These are phyloP conservation scores for Fusarium sp. DNA, from an alignment of 2,329 filamentous ascomycete genomes.

Conservation along the genomic window DNA sequence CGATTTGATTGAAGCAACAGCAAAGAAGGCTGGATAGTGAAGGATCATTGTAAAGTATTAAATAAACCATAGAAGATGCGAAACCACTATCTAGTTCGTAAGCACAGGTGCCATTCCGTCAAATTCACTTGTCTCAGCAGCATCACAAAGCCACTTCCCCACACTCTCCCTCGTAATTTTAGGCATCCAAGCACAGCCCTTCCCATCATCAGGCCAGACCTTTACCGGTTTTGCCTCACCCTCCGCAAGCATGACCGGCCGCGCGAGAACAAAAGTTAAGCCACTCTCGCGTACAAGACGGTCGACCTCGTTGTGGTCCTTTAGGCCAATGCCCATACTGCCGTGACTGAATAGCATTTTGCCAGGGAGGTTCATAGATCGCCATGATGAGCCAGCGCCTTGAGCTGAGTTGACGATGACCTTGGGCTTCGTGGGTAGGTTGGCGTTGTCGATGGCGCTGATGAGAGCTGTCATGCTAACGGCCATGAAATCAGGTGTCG, in stretches of 20 bases:
- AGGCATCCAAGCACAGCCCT: slow-evolving; percentile 34
- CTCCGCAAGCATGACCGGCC: slow-evolving; percentile 22
- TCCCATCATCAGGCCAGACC: slow-evolving; percentile 32
- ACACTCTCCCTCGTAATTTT: slow-evolving; percentile 23
- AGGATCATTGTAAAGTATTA: too few species aligned
- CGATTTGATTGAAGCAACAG: too few species aligned
- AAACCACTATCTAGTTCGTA: not conserved
- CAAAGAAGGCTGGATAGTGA: too few species aligned
- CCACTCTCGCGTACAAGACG: slow-evolving; percentile 11
- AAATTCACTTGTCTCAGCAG: slow-evolving; percentile 11
- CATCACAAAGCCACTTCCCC: slow-evolving; percentile 29
- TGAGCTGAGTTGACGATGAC: slow-evolving; percentile 21
- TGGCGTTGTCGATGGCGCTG: not conserved
- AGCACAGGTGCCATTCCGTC: slow-evolving; percentile 21
- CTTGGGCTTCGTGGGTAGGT: not conserved
- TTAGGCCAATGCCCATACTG: slow-evolving; percentile 18
- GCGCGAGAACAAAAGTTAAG: slow-evolving; percentile 9
- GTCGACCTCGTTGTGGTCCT: slow-evolving; percentile 27
- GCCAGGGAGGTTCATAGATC: slow-evolving; percentile 16
- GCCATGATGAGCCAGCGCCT: slow-evolving; percentile 10
- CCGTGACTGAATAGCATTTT: slow-evolving; percentile 34
- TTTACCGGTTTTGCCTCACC: slow-evolving; percentile 11
- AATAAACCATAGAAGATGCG: not conserved
- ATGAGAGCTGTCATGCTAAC: slow-evolving; percentile 21
- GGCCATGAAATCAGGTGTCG: slow-evolving; percentile 16